Evolutionary conservation across 2,329 filamentous ascomycete genomes (phyloP).

Genomic region (Falciphora oryzae): DNA sequence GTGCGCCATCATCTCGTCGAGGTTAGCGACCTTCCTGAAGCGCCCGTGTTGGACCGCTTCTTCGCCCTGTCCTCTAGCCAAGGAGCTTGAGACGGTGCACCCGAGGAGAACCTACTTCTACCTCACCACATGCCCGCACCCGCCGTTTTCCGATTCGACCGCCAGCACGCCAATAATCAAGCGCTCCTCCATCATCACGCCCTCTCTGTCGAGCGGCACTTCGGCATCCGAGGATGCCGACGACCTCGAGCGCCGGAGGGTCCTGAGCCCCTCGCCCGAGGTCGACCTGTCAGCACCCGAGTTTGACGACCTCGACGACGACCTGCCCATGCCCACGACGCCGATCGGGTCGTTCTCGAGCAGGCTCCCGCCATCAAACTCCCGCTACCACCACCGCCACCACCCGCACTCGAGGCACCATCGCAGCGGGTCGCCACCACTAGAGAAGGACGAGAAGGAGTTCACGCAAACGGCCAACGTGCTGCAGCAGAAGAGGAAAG

Average conservation of each 20-base stretch:
- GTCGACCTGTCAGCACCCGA: constrained; percentile 85
- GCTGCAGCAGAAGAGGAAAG: constrained; percentile 64
- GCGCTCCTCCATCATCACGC: constrained; percentile 67
- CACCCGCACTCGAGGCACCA: constrained; percentile 33
- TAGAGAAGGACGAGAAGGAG: constrained; percentile 93
- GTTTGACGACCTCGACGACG: constrained; percentile 67
- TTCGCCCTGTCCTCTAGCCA: constrained; percentile 80
- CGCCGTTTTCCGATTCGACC: constrained; percentile 65
- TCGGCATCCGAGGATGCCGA: constrained; percentile 69
- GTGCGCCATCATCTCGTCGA: constrained; percentile 89
- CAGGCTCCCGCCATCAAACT: constrained; percentile 11
- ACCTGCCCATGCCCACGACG: constrained; percentile 51
- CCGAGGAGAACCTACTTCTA: constrained; percentile 96
- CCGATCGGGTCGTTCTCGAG: constrained; percentile 60
- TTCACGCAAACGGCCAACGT: constrained; percentile 93
- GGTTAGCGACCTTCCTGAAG: constrained; percentile 84
- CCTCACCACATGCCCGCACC: constrained; percentile 79
- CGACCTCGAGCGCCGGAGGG: constrained; percentile 51
- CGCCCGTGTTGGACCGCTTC: constrained; percentile 73
- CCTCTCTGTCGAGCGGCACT: constrained; percentile 68
- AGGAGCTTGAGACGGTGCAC: constrained; percentile 87
- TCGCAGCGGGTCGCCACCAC: constrained; percentile 75
- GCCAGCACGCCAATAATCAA: constrained; percentile 29
- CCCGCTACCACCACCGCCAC: constrained; percentile 30
- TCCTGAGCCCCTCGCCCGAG: constrained; percentile 86